Percentiles rank a stretch among this genome's conserved stretches.
Evolutionary conservation across 148 eudicot species (phyloP).

Genomic region (Hydrangea macrophylla): DNA sequence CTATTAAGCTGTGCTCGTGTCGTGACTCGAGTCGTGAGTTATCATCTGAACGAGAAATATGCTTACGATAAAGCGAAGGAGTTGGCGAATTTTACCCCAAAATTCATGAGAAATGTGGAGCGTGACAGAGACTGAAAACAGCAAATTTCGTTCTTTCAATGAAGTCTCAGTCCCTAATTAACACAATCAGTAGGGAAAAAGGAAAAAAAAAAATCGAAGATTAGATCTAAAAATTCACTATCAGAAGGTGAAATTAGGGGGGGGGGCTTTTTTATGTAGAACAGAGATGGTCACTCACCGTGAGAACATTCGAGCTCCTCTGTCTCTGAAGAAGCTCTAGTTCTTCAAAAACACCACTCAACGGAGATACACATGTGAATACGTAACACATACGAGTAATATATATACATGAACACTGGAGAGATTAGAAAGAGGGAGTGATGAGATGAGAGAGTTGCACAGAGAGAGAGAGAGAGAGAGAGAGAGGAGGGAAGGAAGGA

Average conservation of each 20-base stretch:
- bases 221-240: background rate
- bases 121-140: background rate
- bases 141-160: background rate
- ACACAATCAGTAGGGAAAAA: background rate
- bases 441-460: background rate
- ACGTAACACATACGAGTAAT: background rate
- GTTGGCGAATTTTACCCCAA: slow-evolving; percentile 9
- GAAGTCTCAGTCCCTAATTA: slow-evolving; percentile 7
- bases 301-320: slow-evolving; percentile 6
- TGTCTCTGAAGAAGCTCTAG: background rate
- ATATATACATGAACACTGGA: background rate
- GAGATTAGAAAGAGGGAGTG: slow-evolving; percentile 6
- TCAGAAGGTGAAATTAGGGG: background rate
- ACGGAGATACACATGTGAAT: too few relatives aligned
- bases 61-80: background rate
- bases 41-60: background rate
- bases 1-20: too few relatives aligned
- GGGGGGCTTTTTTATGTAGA: background rate
- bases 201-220: background rate
- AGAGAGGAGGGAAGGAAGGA: background rate
- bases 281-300: slow-evolving; percentile 2
- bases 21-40: background rate
- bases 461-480: background rate
- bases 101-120: slow-evolving; percentile 9
- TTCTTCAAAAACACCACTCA: too few relatives aligned